These are phyloP conservation scores for Pascua guehoae DNA, from an alignment of 1,284 basidiomycete genomes.

Conservation along the genomic window DNA sequence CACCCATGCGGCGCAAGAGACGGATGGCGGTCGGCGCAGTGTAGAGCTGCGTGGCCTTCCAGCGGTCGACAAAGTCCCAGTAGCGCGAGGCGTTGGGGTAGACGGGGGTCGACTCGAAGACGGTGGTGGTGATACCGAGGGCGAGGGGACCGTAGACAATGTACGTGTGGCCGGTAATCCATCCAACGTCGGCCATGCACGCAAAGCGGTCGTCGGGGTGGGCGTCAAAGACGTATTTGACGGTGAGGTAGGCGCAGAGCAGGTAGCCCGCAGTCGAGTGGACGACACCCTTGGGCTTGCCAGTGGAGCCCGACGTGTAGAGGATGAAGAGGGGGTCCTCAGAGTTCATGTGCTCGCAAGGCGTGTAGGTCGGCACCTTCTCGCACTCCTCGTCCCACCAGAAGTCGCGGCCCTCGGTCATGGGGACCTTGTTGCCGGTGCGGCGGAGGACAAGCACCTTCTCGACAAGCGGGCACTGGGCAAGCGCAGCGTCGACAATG, in stretches of 20 bases:
- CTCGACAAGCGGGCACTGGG: constrained; percentile 79
- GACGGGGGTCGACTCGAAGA: constrained; percentile 95
- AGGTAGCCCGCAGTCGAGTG: constrained; percentile 45
- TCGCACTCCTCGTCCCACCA: constrained; percentile 95
- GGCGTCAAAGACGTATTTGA: constrained; percentile 95
- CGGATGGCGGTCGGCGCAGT: constrained; percentile 85
- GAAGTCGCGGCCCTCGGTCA: constrained; percentile 78
- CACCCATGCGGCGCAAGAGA: constrained; percentile 80
- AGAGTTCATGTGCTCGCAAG: constrained; percentile 76
- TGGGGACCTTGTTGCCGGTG: constrained; percentile 80
- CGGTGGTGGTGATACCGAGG: constrained; percentile 83
- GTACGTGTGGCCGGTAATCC: constrained; percentile 98
- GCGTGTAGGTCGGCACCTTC: constrained; percentile 84
- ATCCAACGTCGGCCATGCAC: constrained; percentile 98
- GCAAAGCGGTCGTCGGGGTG: constrained; percentile 89
- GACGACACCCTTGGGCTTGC: constrained; percentile 50
- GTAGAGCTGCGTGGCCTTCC: constrained; percentile 93
- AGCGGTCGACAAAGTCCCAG: constrained; percentile 92
- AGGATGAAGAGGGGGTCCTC: constrained; percentile 87
- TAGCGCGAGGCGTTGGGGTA: constrained; percentile 95
- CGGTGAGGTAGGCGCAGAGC: constrained; percentile 81
- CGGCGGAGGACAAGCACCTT: constrained; percentile 86
- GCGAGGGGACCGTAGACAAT: constrained; percentile 92
- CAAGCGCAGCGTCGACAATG: constrained; percentile 84
- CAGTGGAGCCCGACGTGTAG: constrained; percentile 62